Evolutionary conservation across 495 filamentous ascomycete species (phyloP), one percentile per base, ranked within the genome.

Genomic region (Apodospora peruviana): DNA sequence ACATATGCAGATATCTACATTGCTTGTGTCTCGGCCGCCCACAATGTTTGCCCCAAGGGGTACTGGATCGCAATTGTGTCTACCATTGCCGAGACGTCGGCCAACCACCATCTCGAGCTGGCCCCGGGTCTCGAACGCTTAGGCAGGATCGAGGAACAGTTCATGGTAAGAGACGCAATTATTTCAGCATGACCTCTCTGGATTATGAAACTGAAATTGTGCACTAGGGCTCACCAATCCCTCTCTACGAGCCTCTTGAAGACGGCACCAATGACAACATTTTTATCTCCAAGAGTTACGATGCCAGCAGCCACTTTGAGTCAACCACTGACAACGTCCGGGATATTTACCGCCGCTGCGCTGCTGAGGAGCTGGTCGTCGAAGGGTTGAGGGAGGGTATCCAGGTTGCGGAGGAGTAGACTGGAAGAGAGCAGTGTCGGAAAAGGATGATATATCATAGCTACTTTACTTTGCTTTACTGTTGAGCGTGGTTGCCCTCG

Each of bases 51-150:
- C 74, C 93, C 94, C 47, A 95, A 95, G 78, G 93, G 91, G 36
- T 97, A 96, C 79, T 97, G 95, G 74, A 90, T 99, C 57, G 94
- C 93, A 51, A 96, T 96, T 57, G 90, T 99, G 45, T 95, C 89
- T 42, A 99, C 94, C 49, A 95, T 99, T 56, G 88, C 95, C 57
- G 93, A 99, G 76, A 84, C 82, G 35, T 73, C 81, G 52, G 83
- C 85, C 51, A 97, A 99, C 76, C 91, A 94, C 71, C 94, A 97
- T 67, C 67, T 95, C 21, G 93, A 99, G 72, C 83, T 99, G 3
- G 85, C 91, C 65, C 84, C 91, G 19, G 93, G 93, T 48, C 86
- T 99, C 53, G 90, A 97, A 63, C 83, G 93, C 50, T 85, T 99
- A 21, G 93, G 94, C 51, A 80, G 79, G 55, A 93, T 95, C 52